A percentile compares a stretch with the other conserved stretches of the same genome.
Evolutionary conservation across 2,329 filamentous ascomycete species (phyloP).

Genomic region (Colletotrichum somersetense): DNA sequence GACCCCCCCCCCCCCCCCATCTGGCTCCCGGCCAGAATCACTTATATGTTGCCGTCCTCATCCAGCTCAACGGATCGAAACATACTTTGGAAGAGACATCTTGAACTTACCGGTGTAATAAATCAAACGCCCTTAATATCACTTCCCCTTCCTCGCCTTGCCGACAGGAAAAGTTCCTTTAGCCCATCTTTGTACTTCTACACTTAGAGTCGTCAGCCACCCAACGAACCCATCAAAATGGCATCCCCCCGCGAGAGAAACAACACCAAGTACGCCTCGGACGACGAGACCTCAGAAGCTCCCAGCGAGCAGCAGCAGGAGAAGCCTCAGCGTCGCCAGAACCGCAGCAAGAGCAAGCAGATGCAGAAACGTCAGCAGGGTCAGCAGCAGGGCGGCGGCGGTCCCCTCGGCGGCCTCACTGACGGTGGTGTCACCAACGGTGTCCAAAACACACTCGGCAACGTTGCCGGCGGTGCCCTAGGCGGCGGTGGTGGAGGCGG

Average conservation of each 20-base stretch:
- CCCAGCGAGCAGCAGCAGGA: conserved; percentile 47
- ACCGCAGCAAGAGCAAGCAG: conserved; percentile 44
- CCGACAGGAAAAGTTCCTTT: conserved; percentile 10
- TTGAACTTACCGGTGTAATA: conserved; percentile 22
- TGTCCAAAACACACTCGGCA: conserved; percentile 57
- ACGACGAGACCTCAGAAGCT: conserved; percentile 50
- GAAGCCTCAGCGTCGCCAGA: conserved; percentile 45
- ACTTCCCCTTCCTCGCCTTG: background rate
- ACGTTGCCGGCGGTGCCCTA: conserved; percentile 54
- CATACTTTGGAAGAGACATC: conserved; percentile 20
- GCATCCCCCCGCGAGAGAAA: conserved; percentile 50
- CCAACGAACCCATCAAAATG: conserved; percentile 41
- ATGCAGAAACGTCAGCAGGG: conserved; percentile 44
- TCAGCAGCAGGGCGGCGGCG: conserved; percentile 23
- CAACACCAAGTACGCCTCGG: conserved; percentile 53
- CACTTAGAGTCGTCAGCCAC: background rate
- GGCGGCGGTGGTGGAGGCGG: conserved; percentile 50
- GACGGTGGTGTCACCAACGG: conserved; percentile 52
- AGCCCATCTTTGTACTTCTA: conserved; percentile 39
- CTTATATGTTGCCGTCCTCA: conserved; percentile 42
- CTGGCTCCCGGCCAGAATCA: conserved; percentile 35
- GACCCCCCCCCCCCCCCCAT: conserved; percentile 5
- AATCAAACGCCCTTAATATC: conserved; percentile 5
- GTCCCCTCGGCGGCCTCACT: conserved; percentile 49
- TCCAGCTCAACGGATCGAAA: conserved; percentile 12